Evolutionary conservation across 805 yeast genomes (phyloP), one percentile per base, ranked within the genome.

Genomic region (Zygosaccharomyces pseudorouxii): DNA sequence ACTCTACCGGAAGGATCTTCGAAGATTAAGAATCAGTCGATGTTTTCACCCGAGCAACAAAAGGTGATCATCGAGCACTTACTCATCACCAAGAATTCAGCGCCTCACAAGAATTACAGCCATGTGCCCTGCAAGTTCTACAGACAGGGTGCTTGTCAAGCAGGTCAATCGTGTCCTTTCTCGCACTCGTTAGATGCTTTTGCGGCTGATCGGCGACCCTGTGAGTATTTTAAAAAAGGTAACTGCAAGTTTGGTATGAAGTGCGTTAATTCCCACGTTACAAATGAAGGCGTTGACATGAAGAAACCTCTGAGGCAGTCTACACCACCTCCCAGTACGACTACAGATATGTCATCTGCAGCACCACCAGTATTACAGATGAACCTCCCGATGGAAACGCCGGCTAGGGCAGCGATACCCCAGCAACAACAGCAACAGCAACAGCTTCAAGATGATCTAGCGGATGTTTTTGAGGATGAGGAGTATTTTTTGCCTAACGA

Each of bases 111-210:
- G 42, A 52, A 57, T 44, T 60, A 63, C 60, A 60, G 95, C 41
- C 99, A 92, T 67, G 98, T 92, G 27, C 99, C 99, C 2, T 92
- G 99, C 68, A 92, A 92, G 71, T 92, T 92, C 72, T 92, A 75
- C 67, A 75, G 80, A 49, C 97, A 90, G 65, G 97, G 98, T 0
- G 80, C 86, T 14, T 92, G 99, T 67, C 97, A 90, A 67, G 98
- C 98, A 1, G 98, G 98, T 10, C 74, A 72, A 45, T 75, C 92
- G 0, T 92, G 99, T 66, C 97, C 97, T 1, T 92, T 92, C 64
- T 82, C 93, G 29, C 99, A 92, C 65, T 75, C 84, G 41, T 62
- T 79, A 45, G 86, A 83, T 47, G 73, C 77, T 4, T 64, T 74
- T n/a, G 69, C 65, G 8, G 67, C 66, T 6, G 75, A 75, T 43